These are phyloP conservation scores for Kockiozyma suomiensis DNA, from an alignment of 805 yeast species.

Conservation along the genomic window DNA sequence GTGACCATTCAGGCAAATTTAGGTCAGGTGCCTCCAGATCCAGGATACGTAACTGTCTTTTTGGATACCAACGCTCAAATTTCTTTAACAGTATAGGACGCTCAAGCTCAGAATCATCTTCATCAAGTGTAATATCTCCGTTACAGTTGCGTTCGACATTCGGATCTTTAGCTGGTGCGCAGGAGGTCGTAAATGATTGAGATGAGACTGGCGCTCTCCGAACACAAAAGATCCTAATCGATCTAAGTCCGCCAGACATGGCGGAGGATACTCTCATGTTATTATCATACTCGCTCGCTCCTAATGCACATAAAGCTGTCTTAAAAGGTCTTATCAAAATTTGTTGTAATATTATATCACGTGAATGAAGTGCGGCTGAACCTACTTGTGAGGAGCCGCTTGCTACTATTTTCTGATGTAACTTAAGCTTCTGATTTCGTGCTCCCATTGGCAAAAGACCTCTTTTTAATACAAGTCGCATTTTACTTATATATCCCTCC, in stretches of 20 bases:
- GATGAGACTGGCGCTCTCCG: too few species aligned
- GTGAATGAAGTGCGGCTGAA: too few species aligned
- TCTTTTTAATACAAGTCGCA: background rate
- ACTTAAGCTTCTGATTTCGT: too few species aligned
- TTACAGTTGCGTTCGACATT: background rate
- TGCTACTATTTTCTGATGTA: too few species aligned
- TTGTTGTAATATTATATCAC: too few species aligned
- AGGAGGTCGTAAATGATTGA: background rate
- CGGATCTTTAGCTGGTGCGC: background rate
- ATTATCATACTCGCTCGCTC: background rate
- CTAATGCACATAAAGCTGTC: background rate
- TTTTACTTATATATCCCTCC: too few species aligned
- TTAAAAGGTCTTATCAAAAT: too few species aligned
- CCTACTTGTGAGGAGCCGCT: too few species aligned
- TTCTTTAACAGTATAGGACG: conserved; percentile 3
- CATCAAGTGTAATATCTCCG: background rate
- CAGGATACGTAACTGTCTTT: background rate
- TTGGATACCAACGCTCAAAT: conserved; percentile 2
- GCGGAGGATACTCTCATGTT: too few species aligned
- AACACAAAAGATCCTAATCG: too few species aligned
- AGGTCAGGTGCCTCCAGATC: background rate
- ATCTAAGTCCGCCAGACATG: too few species aligned
- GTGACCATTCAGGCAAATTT: conserved; percentile 4
- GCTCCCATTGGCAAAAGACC: background rate
- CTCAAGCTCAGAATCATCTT: background rate